These are phyloP conservation scores for Suhomyces bolitotheri DNA, from an alignment of 1,139 yeast genomes.

Conservation along the genomic window DNA sequence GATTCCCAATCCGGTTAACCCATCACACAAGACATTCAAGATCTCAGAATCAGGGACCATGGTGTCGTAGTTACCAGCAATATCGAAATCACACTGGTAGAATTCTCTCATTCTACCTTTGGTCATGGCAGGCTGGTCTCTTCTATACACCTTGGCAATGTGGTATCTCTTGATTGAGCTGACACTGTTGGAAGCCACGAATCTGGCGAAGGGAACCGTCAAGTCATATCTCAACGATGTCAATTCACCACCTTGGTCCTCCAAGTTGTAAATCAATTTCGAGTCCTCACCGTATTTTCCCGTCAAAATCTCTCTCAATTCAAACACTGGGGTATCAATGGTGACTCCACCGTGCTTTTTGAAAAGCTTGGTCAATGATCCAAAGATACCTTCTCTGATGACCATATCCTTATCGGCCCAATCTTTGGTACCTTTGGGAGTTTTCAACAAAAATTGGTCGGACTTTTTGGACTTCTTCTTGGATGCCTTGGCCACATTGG, in stretches of 20 bases:
- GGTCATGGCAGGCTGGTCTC: constrained; percentile 99
- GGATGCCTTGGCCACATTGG: constrained; percentile 8
- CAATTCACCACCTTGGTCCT: constrained; percentile 98
- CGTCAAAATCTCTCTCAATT: constrained; percentile 87
- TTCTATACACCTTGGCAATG: constrained; percentile 95
- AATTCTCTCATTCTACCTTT: constrained; percentile 99
- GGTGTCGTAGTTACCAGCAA: constrained; percentile 86
- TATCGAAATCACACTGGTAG: constrained; percentile 96
- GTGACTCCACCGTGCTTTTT: constrained; percentile 97
- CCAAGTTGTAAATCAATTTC: constrained; percentile 88
- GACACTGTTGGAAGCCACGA: constrained; percentile 90
- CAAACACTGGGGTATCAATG: constrained; percentile 96
- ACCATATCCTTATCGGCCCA: constrained; percentile 99
- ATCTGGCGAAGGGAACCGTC: constrained; percentile 97
- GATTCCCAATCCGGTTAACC: constrained; percentile 80
- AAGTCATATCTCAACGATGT: constrained; percentile 93
- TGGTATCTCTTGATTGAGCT: constrained; percentile 90
- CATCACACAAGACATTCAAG: constrained; percentile 78
- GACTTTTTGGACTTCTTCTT: constrained; percentile 37
- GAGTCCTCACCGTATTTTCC: constrained; percentile 99
- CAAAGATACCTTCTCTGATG: constrained; percentile 82
- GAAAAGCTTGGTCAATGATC: constrained; percentile 68
- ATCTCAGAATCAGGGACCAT: constrained; percentile 98
- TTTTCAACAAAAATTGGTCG: constrained; percentile 68
- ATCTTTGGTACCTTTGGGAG: constrained; percentile 97